Percentiles rank a stretch among this genome's conserved stretches.
phyloP scores from a whole-genome alignment of 1,284 basidiomycete genomes.

The Sporisorium iseilematis-ciliati region DNA sequence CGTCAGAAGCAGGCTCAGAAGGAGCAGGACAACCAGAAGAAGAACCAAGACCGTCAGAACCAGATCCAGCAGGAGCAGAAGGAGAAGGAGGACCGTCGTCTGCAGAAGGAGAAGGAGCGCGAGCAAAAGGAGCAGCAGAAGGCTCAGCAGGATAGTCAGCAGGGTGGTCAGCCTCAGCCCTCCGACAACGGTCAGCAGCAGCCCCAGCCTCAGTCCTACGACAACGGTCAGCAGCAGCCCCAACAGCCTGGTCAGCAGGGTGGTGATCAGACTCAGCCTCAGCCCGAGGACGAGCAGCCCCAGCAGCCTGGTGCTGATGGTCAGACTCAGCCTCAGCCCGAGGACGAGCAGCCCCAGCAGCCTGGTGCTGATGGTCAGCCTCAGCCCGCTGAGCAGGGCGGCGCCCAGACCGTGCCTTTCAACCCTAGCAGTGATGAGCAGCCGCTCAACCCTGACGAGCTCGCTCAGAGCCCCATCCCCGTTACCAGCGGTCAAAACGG shows the following conservation, averaged over 20 bases:
- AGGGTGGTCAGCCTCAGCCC: constrained; percentile 6
- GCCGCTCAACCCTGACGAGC: constrained; percentile 4
- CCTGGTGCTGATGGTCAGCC: not conserved
- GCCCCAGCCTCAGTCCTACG: constrained; percentile 17
- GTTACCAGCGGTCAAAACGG: constrained; percentile 2
- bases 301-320: too few relatives aligned
- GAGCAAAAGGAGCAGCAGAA: constrained; percentile 18
- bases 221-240: constrained; percentile 4
- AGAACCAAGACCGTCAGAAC: constrained; percentile 23
- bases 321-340: not conserved
- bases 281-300: constrained; percentile 9
- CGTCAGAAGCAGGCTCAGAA: constrained; percentile 15
- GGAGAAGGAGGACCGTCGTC: constrained; percentile 13
- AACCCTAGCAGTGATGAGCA: constrained; percentile 6
- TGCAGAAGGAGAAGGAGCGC: constrained; percentile 21
- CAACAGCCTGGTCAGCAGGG: too few relatives aligned
- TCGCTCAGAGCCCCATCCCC: constrained; percentile 10
- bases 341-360: too few relatives aligned
- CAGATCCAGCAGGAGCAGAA: constrained; percentile 15
- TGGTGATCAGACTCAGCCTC: too few relatives aligned
- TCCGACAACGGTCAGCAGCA: too few relatives aligned
- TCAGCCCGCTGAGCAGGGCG: not conserved
- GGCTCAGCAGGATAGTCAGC: constrained; percentile 16
- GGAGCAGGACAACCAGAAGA: constrained; percentile 10
- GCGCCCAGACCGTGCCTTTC: constrained; percentile 3